Conservation (phyloP, 805 yeast genomes). For the Nakazawaea laoshanensis region DNA sequence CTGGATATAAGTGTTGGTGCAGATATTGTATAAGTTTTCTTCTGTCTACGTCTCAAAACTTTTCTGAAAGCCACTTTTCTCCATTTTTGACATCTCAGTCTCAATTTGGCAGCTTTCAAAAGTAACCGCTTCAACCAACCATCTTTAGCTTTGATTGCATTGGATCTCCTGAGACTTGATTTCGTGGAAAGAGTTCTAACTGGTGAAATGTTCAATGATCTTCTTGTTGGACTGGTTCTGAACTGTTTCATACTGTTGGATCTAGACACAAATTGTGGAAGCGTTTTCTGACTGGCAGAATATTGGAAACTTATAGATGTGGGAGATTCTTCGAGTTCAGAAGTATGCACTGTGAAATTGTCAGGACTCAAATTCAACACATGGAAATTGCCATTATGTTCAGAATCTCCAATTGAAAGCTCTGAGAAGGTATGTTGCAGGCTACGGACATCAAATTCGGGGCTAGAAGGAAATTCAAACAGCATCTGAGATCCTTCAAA, state of each 20-base stretch:
- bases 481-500: conserved; percentile 9
- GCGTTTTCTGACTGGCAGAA: not conserved
- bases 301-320: not conserved
- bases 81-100: conserved; percentile 4
- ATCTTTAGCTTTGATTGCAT: conserved; percentile 9
- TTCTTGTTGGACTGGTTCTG: conserved; percentile 2
- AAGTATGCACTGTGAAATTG: conserved; percentile 1
- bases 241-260: conserved; percentile 5
- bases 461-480: conserved; percentile 8
- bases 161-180: conserved; percentile 9
- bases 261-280: conserved; percentile 1
- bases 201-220: not conserved
- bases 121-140: conserved; percentile 7
- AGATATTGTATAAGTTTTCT: not conserved
- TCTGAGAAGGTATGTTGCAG: not conserved
- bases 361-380: conserved; percentile 5
- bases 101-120: conserved; percentile 1
- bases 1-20: not conserved
- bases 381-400: not conserved
- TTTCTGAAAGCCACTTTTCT: conserved; percentile 3
- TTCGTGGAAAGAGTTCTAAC: not conserved
- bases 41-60: not conserved
- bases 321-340: conserved; percentile 1
- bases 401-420: conserved; percentile 1
- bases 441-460: not conserved